Evolutionary conservation across 2,329 filamentous ascomycete genomes (phyloP), one percentile per base, ranked within the genome.

Genomic region (Sclerotinia trifoliorum): DNA sequence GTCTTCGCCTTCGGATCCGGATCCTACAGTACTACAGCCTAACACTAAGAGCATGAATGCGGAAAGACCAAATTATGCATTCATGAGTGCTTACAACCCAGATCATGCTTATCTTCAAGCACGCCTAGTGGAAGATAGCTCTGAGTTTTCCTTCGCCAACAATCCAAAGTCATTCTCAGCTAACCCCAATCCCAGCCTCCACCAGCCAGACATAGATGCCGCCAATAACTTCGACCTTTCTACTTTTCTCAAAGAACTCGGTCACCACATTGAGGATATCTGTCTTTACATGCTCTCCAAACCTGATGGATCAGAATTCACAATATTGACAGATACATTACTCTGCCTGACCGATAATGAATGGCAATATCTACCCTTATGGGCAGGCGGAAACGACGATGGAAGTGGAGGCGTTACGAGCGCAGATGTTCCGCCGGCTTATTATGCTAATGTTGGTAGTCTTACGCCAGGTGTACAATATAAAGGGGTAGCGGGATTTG

Each of bases 341-440:
- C 80, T 88, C 0, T 82, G 80, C 6, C 80, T 91, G 1, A 78
- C 79, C 0, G 81, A 85, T 4, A 79, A 84, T 2, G 88, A 91
- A 77, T 83, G 85, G 71, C 84, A 84, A 68, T 90, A 83, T 71
- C 80, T 91, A 3, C 88, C 89, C 0, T 79, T 90, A 5, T 91
- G 87, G 87, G 88, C 87, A 0, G 88, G 85, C 5, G 88, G 84
- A 1, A 77, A 81, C 42, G 81, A 85, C 61, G 84, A 86, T 67
- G 84, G 79, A 0, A 80, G 79, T 0, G 84, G 83, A 2, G 82
- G 80, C 19, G 82, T 85, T 2, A 86, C 81, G 71, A 77, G 76
- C 0, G 79, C 80, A 11, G 44, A 68, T 1, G 72, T 78, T 2
- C 78, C 78, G 0, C 75, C 76, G 11, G 75, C 77, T 17, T 66